Evolutionary conservation across 441 rosid genomes (phyloP).

Genomic region (Cnidoscolus chayamansa): DNA sequence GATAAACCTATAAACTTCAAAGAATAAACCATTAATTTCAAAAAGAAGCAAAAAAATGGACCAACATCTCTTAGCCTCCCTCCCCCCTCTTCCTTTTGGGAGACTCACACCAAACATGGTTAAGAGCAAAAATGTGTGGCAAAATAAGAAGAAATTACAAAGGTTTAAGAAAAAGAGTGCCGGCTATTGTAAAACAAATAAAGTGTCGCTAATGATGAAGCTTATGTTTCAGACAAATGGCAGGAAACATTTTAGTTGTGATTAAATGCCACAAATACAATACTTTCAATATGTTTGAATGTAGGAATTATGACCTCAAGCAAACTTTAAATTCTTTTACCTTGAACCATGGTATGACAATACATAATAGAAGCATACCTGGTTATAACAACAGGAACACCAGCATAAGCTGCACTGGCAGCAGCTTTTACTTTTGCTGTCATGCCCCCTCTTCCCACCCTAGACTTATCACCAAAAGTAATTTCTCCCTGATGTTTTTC

Average conservation of each 20-base stretch:
- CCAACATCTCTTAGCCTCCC: too few species aligned
- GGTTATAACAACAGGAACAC: conserved; percentile 91
- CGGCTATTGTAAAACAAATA: too few species aligned
- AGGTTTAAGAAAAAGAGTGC: background rate
- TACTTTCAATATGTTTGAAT: background rate
- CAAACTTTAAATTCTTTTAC: background rate
- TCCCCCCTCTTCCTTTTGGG: too few species aligned
- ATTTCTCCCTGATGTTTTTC: conserved; percentile 81
- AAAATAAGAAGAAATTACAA: background rate
- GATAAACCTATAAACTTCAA: too few species aligned
- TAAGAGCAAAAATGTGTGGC: background rate
- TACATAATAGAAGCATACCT: conserved; percentile 44
- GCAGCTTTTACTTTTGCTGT: conserved; percentile 99
- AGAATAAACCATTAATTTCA: too few species aligned
- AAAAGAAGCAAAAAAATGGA: too few species aligned
- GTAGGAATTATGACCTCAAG: background rate
- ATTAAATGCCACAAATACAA: background rate
- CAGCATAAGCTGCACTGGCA: conserved; percentile 77
- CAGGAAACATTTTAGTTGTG: background rate
- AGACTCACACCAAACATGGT: background rate
- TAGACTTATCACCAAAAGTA: conserved; percentile 97
- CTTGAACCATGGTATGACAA: conserved; percentile 12
- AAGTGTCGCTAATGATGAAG: background rate
- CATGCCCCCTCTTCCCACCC: conserved; percentile 99
- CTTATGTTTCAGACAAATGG: background rate